Evolutionary conservation across 495 filamentous ascomycete genomes (phyloP), one percentile per base, ranked within the genome.

Genomic region (Sordaria brevicollis): DNA sequence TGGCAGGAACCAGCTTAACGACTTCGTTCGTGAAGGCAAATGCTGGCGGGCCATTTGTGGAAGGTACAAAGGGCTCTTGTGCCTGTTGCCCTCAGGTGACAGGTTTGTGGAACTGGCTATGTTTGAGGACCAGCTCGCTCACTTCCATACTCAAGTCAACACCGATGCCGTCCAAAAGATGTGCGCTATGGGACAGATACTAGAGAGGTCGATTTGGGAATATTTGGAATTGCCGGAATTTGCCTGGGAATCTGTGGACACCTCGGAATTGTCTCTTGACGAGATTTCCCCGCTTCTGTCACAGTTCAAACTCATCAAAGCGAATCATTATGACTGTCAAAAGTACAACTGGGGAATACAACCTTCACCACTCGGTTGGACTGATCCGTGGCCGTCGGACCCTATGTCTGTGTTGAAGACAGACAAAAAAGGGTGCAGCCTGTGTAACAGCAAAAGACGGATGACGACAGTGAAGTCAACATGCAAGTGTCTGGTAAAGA

Each of bases 31-130:
- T 17, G 77, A 79, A 49, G 77, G 77, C 2, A 77, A 73, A 37
- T 79, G 77, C 67, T 79, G 77, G 77, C 72, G 39, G 9, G 72
- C 76, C 1, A 70, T 79, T 10, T 77, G 74, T 38, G 69, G 72
- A 10, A 17, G 65, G 17, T 71, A 67, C 21, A 71, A 74, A 21
- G 77, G 76, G 33, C 69, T 79, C 5, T 67, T 79, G 13, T 75
- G 71, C 57, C 65, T 77, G 29, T 54, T 79, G 13, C 72, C 73
- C 4, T 35, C 71, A 19, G 74, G 70, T 39, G 33, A 65, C 19
- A 49, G 67, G n/a, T 72, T 69, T 15, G n/a, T 68, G 19, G 70
- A 76, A 9, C 66, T 78, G 34, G 73, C 74, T 2, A 13, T 79
- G 54, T 77, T 72, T 33, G 43, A 71, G 21, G 68, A 76, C 43